Evolutionary conservation across 768 basidiomycete species (phyloP).

Genomic region (Suillus tomentosus): DNA sequence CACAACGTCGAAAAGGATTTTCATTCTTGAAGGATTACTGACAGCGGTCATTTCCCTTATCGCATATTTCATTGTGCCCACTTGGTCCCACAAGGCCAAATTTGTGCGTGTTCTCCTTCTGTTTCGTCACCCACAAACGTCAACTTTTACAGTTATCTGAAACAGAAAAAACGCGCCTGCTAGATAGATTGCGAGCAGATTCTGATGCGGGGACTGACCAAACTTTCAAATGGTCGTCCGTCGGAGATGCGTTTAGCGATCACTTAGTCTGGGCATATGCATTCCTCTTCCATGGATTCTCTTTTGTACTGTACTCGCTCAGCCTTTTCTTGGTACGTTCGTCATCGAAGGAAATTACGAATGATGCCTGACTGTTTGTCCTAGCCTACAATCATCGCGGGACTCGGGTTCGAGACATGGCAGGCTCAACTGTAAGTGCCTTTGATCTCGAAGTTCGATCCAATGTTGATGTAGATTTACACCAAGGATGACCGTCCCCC

Average conservation of each 20-base stretch:
- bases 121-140: conserved; percentile 1
- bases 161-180: conserved; percentile 49
- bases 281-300: conserved; percentile 60
- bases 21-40: conserved; percentile 56
- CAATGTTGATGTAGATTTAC: conserved; percentile 1
- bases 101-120: conserved; percentile 42
- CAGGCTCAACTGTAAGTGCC: conserved; percentile 54
- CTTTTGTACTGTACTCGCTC: conserved; percentile 59
- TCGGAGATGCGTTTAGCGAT: conserved; percentile 56
- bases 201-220: conserved; percentile 56
- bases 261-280: conserved; percentile 64
- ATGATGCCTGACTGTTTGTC: neutral
- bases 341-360: neutral
- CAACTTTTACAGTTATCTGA: conserved; percentile 46
- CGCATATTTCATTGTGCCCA: conserved; percentile 58
- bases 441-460: neutral
- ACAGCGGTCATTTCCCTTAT: conserved; percentile 49
- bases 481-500: conserved; percentile 58
- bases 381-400: conserved; percentile 63
- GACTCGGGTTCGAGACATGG: conserved; percentile 60
- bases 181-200: conserved; percentile 51
- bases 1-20: conserved; percentile 43
- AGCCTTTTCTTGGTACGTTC: conserved; percentile 55
- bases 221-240: conserved; percentile 58
- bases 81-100: conserved; percentile 58